A percentile compares a stretch with the other conserved stretches of the same genome.
These are phyloP conservation scores for Hypericum perforatum DNA, from an alignment of 345 rosid genomes.

Conservation along the genomic window DNA sequence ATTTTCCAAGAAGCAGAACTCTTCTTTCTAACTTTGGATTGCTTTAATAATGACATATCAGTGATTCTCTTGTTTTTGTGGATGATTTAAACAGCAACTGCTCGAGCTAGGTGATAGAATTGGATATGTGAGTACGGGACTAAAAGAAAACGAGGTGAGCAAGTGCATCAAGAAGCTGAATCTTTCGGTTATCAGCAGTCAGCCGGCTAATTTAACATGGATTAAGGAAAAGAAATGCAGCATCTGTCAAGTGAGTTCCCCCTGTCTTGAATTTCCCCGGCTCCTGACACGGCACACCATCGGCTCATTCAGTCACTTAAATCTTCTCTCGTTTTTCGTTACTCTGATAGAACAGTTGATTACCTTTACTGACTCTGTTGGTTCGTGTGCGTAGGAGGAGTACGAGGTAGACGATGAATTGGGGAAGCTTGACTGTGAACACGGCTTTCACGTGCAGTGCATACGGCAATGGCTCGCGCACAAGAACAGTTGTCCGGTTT, in stretches of 20 bases:
- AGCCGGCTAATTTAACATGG: constrained; percentile 18
- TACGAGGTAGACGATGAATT: constrained; percentile 53
- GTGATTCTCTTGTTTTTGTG: constrained; percentile 1
- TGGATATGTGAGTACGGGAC: constrained; percentile 73
- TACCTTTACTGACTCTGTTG: neutral
- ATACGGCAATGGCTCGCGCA: constrained; percentile 77
- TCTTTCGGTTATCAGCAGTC: constrained; percentile 25
- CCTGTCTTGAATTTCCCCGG: too few relatives aligned
- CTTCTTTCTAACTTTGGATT: too few relatives aligned
- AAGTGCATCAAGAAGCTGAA: constrained; percentile 54
- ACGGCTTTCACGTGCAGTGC: constrained; percentile 64
- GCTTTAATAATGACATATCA: neutral
- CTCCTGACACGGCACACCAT: neutral
- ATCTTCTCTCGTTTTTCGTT: too few relatives aligned
- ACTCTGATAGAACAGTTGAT: neutral
- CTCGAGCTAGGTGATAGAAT: constrained; percentile 87
- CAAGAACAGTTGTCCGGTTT: constrained; percentile 79
- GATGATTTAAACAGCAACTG: constrained; percentile 42
- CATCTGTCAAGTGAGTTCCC: constrained; percentile 59
- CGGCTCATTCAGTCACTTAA: neutral
- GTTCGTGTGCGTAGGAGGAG: constrained; percentile 52
- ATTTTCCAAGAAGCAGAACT: too few relatives aligned
- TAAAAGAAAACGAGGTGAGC: constrained; percentile 66
- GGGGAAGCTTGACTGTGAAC: constrained; percentile 70
- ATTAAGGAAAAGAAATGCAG: constrained; percentile 61